Conservation (phyloP, 1,284 basidiomycete species). For the Ganoderma leucocontextum region DNA sequence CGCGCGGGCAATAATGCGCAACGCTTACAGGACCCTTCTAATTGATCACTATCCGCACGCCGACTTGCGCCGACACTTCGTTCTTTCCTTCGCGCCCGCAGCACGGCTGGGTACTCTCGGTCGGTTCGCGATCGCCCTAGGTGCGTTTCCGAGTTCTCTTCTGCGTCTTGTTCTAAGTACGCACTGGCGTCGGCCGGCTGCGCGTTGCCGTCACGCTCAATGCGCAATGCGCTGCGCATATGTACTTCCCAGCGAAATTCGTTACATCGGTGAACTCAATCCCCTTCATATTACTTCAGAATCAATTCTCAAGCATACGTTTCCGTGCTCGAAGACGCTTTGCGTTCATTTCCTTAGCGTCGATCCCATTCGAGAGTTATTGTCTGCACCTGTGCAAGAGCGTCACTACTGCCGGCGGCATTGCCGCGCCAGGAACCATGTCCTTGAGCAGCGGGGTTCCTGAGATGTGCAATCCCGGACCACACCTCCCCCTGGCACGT, state of each 20-base stretch:
- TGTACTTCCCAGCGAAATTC: neutral
- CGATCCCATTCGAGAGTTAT: no score
- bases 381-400: neutral
- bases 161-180: neutral
- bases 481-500: neutral
- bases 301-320: neutral
- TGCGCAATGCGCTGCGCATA: neutral
- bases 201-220: slow-evolving; percentile 1
- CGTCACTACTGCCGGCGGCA: neutral
- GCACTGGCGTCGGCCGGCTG: neutral
- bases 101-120: neutral
- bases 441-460: neutral
- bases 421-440: neutral
- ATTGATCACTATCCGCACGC: neutral
- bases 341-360: neutral
- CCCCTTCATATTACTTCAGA: neutral
- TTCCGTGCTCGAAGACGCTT: neutral
- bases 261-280: neutral
- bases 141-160: neutral
- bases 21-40: neutral
- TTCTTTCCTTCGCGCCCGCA: neutral
- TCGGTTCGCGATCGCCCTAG: slow-evolving; percentile 8
- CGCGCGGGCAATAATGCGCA: neutral
- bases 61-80: neutral
- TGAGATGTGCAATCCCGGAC: neutral